These are phyloP conservation scores for Cinchona pubescens DNA, from an alignment of 257 asterid genomes.

Conservation along the genomic window DNA sequence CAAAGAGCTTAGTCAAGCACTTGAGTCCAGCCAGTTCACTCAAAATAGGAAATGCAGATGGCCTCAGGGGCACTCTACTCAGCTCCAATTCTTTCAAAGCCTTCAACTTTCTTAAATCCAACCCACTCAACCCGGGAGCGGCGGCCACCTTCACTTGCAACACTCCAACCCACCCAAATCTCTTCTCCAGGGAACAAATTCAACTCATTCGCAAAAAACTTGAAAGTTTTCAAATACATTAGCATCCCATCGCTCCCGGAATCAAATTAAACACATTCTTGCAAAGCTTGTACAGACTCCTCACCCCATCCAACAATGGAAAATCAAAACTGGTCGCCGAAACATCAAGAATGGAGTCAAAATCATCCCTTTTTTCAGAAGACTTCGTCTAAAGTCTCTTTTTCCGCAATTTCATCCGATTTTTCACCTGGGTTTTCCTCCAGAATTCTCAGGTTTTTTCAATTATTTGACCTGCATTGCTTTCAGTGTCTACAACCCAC, in stretches of 20 bases:
- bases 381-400: constrained; percentile 24
- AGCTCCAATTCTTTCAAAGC: constrained; percentile 86
- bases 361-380: constrained; percentile 27
- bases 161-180: constrained; percentile 63
- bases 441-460: constrained; percentile 31
- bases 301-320: constrained; percentile 36
- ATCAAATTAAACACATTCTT: constrained; percentile 76
- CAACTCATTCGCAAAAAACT: constrained; percentile 78
- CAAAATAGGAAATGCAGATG: constrained; percentile 64
- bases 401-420: constrained; percentile 21
- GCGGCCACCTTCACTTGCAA: constrained; percentile 71
- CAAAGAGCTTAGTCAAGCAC: constrained; percentile 74
- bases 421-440: constrained; percentile 26
- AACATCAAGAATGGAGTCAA: constrained; percentile 50
- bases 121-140: constrained; percentile 59
- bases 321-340: constrained; percentile 64
- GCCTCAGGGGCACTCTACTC: constrained; percentile 66
- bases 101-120: constrained; percentile 65
- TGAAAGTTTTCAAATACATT: constrained; percentile 59
- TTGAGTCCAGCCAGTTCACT: constrained; percentile 67
- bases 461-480: constrained; percentile 52
- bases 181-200: constrained; percentile 71
- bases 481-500: neutral
- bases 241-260: constrained; percentile 54
- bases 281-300: constrained; percentile 46